These are phyloP conservation scores for Middelhovenomyces tepae DNA, from an alignment of 805 yeast genomes.

Conservation along the genomic window DNA sequence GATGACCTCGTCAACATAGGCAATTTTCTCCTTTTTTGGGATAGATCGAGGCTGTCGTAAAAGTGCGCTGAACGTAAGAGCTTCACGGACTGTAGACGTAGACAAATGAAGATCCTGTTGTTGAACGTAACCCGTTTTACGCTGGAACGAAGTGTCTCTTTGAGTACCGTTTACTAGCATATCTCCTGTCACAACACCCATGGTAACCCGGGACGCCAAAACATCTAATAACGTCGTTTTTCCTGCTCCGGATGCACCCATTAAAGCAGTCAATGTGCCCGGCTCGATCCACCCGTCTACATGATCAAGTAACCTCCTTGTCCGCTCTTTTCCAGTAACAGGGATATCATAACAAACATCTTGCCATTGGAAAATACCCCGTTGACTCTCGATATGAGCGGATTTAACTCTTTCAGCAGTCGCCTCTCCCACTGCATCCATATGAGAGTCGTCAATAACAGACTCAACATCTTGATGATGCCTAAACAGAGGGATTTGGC, in stretches of 20 bases:
- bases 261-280: constrained; percentile 69
- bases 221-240: constrained; percentile 66
- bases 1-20: constrained; percentile 58
- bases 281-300: constrained; percentile 83
- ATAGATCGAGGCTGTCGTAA: constrained; percentile 54
- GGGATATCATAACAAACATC: constrained; percentile 62
- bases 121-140: constrained; percentile 65
- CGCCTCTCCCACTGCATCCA: constrained; percentile 5
- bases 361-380: constrained; percentile 62
- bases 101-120: constrained; percentile 66
- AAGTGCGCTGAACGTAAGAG: constrained; percentile 55
- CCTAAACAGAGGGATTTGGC: constrained; percentile 6
- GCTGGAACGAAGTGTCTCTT: constrained; percentile 52
- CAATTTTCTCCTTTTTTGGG: constrained; percentile 47
- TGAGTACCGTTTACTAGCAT: constrained; percentile 55
- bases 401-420: constrained; percentile 7
- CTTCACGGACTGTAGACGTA: constrained; percentile 64
- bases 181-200: constrained; percentile 64
- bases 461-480: constrained; percentile 11
- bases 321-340: constrained; percentile 42
- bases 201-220: constrained; percentile 61
- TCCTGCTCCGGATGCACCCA: constrained; percentile 80
- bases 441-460: constrained; percentile 2
- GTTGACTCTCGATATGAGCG: constrained; percentile 12
- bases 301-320: constrained; percentile 49